phyloP scores from a whole-genome alignment of 2,329 filamentous ascomycete species.

The Epichloe baconii region DNA sequence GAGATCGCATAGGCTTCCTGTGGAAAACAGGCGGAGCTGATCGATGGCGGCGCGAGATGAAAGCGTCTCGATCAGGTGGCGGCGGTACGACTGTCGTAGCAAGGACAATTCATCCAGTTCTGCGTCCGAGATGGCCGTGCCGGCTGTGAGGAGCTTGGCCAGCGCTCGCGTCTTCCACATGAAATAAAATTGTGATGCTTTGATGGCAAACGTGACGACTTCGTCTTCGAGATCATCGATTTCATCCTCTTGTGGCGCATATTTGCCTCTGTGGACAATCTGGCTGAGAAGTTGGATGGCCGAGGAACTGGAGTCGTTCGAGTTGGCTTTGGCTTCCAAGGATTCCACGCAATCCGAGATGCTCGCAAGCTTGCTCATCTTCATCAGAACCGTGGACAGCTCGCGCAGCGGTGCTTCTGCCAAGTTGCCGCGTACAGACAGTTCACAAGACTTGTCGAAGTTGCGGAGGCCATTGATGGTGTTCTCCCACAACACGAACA shows the following conservation, averaged over 20 bases:
- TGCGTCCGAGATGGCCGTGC: conserved; percentile 40
- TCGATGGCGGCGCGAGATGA: conserved; percentile 60
- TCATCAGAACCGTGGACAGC: conserved; percentile 60
- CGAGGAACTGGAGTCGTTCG: conserved; percentile 33
- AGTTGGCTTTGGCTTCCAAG: conserved; percentile 49
- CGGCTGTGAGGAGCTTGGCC: conserved; percentile 38
- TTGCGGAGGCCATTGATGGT: conserved; percentile 59
- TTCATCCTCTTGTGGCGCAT: conserved; percentile 54
- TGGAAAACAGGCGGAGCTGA: conserved; percentile 61
- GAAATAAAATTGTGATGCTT: conserved; percentile 74
- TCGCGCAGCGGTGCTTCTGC: conserved; percentile 51
- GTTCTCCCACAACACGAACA: conserved; percentile 78
- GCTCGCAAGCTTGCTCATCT: conserved; percentile 68
- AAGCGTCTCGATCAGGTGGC: conserved; percentile 53
- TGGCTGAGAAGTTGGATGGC: conserved; percentile 58
- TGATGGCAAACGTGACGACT: conserved; percentile 62
- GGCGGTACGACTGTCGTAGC: conserved; percentile 43
- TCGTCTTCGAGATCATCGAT: conserved; percentile 69
- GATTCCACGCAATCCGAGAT: conserved; percentile 66
- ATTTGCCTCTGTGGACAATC: conserved; percentile 61
- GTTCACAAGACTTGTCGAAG: conserved; percentile 56
- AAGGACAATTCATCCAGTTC: conserved; percentile 48
- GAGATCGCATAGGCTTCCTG: conserved; percentile 68
- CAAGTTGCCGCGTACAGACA: conserved; percentile 59
- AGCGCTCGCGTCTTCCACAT: conserved; percentile 75